A percentile compares a stretch with the other conserved stretches of the same genome.
These are phyloP conservation scores for Caulochytrium protostelioides DNA, from an alignment of 371 early-diverging fungal genomes.

Conservation along the genomic window DNA sequence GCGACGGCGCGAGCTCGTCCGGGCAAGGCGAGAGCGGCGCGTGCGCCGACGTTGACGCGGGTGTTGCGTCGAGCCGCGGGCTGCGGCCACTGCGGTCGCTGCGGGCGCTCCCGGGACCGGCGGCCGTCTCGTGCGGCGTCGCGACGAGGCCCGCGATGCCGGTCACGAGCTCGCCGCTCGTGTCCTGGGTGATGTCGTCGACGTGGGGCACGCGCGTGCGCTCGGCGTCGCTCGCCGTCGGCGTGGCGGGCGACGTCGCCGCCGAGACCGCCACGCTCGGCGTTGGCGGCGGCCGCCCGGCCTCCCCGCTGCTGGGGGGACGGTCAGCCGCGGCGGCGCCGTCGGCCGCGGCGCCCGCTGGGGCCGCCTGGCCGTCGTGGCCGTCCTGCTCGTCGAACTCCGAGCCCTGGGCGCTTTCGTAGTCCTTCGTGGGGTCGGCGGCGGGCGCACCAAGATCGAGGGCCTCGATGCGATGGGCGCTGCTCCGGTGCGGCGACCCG, in stretches of 20 bases:
- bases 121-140: background rate
- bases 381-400: conserved; percentile 1
- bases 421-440: conserved; percentile 9
- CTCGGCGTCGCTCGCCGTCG: background rate
- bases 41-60: no score
- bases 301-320: background rate
- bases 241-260: background rate
- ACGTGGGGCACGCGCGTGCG: background rate
- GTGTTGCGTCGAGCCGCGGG: no score
- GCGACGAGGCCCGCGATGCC: background rate
- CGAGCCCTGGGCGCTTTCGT: conserved; percentile 10
- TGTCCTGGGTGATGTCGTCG: background rate
- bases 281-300: background rate
- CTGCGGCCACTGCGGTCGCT: no score
- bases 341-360: background rate
- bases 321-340: background rate
- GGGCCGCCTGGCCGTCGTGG: background rate
- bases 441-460: conserved; percentile 2
- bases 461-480: conserved; percentile 13
- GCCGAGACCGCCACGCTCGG: background rate
- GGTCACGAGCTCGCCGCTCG: background rate
- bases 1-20: no score
- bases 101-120: no score
- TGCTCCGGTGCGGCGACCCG: background rate
- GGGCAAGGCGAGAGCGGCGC: no score